Conservation (phyloP, 2,329 filamentous ascomycete genomes). For the Colletotrichum trifolii region DNA sequence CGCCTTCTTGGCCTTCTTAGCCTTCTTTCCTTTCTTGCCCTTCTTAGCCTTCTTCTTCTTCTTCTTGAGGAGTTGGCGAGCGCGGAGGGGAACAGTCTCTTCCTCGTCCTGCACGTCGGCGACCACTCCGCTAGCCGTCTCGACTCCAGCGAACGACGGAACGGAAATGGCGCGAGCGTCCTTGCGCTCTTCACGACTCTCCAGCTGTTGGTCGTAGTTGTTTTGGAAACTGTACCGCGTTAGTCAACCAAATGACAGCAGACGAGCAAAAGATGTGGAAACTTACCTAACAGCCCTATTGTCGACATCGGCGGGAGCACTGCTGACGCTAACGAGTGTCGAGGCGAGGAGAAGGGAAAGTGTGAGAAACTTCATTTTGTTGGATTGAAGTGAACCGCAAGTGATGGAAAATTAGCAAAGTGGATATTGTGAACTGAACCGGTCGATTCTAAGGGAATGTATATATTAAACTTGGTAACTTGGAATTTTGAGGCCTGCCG, state of each 20-base stretch:
- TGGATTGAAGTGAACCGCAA: slow-evolving; percentile 32
- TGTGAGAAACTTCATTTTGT: slow-evolving; percentile 34
- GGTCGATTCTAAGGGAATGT: slow-evolving; percentile 28
- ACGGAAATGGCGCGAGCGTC: slow-evolving; percentile 27
- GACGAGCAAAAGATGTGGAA: background rate
- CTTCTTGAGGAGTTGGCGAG: slow-evolving; percentile 30
- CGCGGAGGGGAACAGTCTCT: slow-evolving; percentile 17
- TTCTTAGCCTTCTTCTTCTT: slow-evolving; percentile 27
- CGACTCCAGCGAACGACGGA: slow-evolving; percentile 29
- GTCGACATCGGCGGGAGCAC: slow-evolving; percentile 31
- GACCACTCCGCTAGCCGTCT: slow-evolving; percentile 29
- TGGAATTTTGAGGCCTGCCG: slow-evolving; percentile 30
- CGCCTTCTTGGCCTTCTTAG: slow-evolving; percentile 22
- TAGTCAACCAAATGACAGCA: background rate
- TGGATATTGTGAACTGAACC: slow-evolving; percentile 11
- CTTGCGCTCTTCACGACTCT: slow-evolving; percentile 26
- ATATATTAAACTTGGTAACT: slow-evolving; percentile 24
- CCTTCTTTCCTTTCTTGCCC: slow-evolving; percentile 28
- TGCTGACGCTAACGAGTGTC: slow-evolving; percentile 36
- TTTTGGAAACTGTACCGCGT: background rate
- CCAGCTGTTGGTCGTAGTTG: slow-evolving; percentile 28
- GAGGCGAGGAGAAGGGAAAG: slow-evolving; percentile 29
- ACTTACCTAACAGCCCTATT: slow-evolving; percentile 33
- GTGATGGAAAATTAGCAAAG: slow-evolving; percentile 4
- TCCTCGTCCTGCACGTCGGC: slow-evolving; percentile 26